phyloP scores from a whole-genome alignment of 495 filamentous ascomycete species.

The Hypoxylon trugodes region DNA sequence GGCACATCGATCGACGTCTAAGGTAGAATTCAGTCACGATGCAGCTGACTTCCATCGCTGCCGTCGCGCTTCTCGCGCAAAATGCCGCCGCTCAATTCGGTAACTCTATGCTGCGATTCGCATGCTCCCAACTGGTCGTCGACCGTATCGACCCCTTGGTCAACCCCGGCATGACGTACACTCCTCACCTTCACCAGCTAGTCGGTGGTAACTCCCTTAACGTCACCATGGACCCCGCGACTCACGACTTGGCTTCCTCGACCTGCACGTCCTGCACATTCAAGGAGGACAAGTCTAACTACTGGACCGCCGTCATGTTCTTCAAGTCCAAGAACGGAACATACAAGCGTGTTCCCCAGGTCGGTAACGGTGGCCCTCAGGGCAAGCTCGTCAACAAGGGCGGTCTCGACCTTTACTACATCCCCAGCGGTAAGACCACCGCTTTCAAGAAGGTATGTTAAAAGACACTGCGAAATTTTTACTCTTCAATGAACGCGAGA shows the following conservation, averaged over 20 bases:
- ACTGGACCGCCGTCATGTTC: constrained; percentile 80
- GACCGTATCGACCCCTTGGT: constrained; percentile 62
- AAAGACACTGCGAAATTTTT: constrained; percentile 35
- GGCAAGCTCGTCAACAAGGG: constrained; percentile 74
- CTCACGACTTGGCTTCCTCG: constrained; percentile 63
- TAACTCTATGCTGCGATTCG: constrained; percentile 63
- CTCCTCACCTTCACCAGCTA: constrained; percentile 62
- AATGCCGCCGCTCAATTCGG: constrained; percentile 54
- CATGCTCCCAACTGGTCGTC: constrained; percentile 65
- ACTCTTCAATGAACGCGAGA: constrained; percentile 43
- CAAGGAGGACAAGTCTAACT: constrained; percentile 76
- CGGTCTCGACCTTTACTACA: constrained; percentile 59
- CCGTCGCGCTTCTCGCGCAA: constrained; percentile 56
- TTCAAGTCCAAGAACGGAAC: constrained; percentile 74
- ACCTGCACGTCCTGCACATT: constrained; percentile 77
- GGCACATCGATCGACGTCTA: constrained; percentile 15
- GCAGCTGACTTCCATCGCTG: constrained; percentile 59
- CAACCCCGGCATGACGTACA: constrained; percentile 59
- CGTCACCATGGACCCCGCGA: constrained; percentile 68
- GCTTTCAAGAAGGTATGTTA: constrained; percentile 62
- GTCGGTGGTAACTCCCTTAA: constrained; percentile 72
- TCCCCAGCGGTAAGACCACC: constrained; percentile 58
- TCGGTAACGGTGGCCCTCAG: constrained; percentile 65
- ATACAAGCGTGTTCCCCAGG: constrained; percentile 72
- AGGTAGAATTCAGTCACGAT: constrained; percentile 50